phyloP scores from a whole-genome alignment of 768 basidiomycete genomes.

The Tremella yokohamensis region DNA sequence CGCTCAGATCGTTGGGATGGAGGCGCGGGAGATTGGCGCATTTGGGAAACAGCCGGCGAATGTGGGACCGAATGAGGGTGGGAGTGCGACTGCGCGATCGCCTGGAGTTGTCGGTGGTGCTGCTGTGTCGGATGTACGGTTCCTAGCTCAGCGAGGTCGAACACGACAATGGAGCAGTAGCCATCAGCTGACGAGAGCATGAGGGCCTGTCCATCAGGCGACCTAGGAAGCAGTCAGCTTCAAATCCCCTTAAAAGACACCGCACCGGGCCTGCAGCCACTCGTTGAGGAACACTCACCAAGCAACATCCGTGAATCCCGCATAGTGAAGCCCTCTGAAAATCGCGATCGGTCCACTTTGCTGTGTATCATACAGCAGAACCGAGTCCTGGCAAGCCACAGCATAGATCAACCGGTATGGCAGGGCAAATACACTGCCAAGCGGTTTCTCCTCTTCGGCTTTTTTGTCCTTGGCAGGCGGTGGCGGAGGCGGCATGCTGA shows the following conservation, averaged over 20 bases:
- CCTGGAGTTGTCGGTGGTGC: conserved; percentile 81
- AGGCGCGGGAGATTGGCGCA: conserved; percentile 35
- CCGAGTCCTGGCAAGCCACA: conserved; percentile 92
- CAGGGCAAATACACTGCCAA: conserved; percentile 73
- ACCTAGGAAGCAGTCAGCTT: conserved; percentile 60
- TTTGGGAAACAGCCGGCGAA: conserved; percentile 30
- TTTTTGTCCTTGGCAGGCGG: conserved; percentile 55
- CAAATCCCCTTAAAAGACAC: no score
- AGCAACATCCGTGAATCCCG: conserved; percentile 92
- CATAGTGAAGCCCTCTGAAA: conserved; percentile 91
- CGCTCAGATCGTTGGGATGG: conserved; percentile 29
- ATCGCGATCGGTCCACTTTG: conserved; percentile 87
- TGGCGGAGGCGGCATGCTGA: conserved; percentile 61
- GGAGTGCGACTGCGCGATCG: conserved; percentile 80
- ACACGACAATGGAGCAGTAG: conserved; percentile 86
- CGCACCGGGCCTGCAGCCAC: not conserved
- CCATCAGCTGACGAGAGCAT: conserved; percentile 91
- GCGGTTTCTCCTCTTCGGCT: conserved; percentile 22
- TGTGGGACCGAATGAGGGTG: conserved; percentile 11
- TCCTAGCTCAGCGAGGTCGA: conserved; percentile 76
- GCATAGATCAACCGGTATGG: conserved; percentile 94
- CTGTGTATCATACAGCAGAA: conserved; percentile 94
- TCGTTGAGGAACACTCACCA: conserved; percentile 62
- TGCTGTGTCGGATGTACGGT: conserved; percentile 85
- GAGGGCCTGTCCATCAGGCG: conserved; percentile 88